phyloP scores from a whole-genome alignment of 2,329 filamentous ascomycete genomes.

The Zasmidium angulare region DNA sequence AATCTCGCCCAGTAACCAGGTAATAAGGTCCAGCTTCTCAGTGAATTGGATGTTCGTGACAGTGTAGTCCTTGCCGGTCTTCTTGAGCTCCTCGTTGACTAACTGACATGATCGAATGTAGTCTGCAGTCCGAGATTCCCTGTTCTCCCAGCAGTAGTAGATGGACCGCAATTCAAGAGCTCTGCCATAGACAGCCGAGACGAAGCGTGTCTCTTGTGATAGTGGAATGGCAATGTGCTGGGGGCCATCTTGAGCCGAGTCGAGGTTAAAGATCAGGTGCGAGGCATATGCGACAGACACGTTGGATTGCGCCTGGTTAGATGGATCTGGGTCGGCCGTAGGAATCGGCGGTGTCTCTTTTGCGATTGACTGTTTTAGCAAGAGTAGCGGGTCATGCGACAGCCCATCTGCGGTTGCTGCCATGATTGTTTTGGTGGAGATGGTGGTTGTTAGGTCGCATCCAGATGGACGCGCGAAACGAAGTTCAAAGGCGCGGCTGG shows the following conservation, averaged over 20 bases:
- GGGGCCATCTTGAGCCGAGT: slow-evolving; percentile 25
- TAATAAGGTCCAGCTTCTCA: slow-evolving; percentile 85
- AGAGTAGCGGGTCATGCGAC: slow-evolving; percentile 66
- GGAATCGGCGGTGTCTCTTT: slow-evolving; percentile 69
- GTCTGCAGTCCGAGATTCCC: slow-evolving; percentile 83
- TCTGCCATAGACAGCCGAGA: slow-evolving; percentile 57
- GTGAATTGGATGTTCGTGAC: slow-evolving; percentile 90
- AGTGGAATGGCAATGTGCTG: slow-evolving; percentile 57
- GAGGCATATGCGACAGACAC: slow-evolving; percentile 71
- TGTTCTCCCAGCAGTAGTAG: slow-evolving; percentile 94
- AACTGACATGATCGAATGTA: slow-evolving; percentile 83
- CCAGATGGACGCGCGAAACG: neutral
- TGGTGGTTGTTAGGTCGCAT: slow-evolving; percentile 58
- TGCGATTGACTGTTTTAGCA: slow-evolving; percentile 80
- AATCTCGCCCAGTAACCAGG: slow-evolving; percentile 86
- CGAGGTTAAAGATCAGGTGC: slow-evolving; percentile 51
- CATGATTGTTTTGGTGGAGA: slow-evolving; percentile 62
- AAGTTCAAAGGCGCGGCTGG: neutral
- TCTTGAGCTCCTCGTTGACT: slow-evolving; percentile 71
- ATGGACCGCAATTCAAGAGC: slow-evolving; percentile 77
- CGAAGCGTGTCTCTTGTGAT: slow-evolving; percentile 75
- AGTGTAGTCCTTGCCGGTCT: slow-evolving; percentile 57
- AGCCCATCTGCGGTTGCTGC: slow-evolving; percentile 53
- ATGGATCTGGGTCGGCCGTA: slow-evolving; percentile 66
- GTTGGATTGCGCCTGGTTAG: slow-evolving; percentile 59